Evolutionary conservation across 2,329 filamentous ascomycete genomes (phyloP), one percentile per base, ranked within the genome.

Genomic region (Cadophora luteo-olivacea): DNA sequence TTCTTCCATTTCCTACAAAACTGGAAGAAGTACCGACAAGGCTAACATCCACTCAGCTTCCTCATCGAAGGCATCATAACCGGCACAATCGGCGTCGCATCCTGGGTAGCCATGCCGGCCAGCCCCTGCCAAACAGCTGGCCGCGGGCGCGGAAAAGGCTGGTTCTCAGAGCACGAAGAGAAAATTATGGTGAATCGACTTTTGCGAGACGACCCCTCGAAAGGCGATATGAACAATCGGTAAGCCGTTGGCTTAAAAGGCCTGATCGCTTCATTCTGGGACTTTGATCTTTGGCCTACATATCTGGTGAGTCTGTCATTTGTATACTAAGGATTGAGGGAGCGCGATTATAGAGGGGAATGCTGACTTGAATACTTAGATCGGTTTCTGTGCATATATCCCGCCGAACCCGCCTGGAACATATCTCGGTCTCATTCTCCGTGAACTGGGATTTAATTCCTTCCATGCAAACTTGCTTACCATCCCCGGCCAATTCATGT

Each of bases 111-210:
- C 33, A 69, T 73, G 66, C 61, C 69, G n/a, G 24, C 70, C 14
- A 41, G 29, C 54, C 66, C 70, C 8, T 64, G 54, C 11, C 68
- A 72, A 48, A 92, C 89, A 0, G 84, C 84, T 6, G 86, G 84
- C 52, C 52, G 66, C 1, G 49, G 49, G 6, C 81, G 82, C 70
- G 86, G 89, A 71, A 84, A 87, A 55, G 89, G 89, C 4, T 89
- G 88, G 84, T 89, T 91, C 76, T 84, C 78, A 9, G 87, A 90
- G 69, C 83, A 79, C 22, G 88, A 91, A 76, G 87, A 89, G 74
- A 87, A 87, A 72, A 90, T 91, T 67, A 86, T 91, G 79, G 87
- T 90, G 5, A 91, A 90, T 72, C 84, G 84, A 33, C 81, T 89
- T 33, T 68, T 79, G 36, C 82, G 86, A 4, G 85, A 88, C 66